Conservation (phyloP, 257 asterid genomes). For the Plectranthus barbatus region DNA sequence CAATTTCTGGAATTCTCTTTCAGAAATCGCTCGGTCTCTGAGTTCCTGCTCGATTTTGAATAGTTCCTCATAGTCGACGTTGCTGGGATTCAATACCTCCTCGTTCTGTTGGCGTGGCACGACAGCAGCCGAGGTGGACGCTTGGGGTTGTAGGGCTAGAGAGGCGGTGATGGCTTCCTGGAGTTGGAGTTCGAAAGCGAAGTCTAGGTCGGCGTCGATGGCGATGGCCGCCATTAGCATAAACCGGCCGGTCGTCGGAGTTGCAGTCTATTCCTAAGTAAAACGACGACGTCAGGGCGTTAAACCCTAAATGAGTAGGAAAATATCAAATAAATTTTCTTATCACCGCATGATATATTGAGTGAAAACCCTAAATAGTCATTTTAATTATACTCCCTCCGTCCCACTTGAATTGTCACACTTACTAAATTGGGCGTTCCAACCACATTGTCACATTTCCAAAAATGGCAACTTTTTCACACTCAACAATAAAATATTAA, state of each 20-base stretch:
- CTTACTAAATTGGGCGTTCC: too few relatives aligned
- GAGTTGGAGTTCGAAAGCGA: conserved; percentile 66
- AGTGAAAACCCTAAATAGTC: too few relatives aligned
- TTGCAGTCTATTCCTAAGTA: conserved; percentile 1
- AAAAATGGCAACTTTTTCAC: too few relatives aligned
- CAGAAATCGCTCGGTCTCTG: conserved; percentile 33
- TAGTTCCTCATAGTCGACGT: conserved; percentile 34
- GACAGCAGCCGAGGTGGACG: conserved; percentile 21
- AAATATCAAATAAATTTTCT: too few relatives aligned
- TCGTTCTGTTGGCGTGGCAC: not conserved
- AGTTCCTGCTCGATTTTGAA: conserved; percentile 38
- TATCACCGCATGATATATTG: too few relatives aligned
- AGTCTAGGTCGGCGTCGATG: conserved; percentile 50
- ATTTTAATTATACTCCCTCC: too few relatives aligned
- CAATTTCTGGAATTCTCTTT: conserved; percentile 30
- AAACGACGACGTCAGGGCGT: conserved; percentile 7
- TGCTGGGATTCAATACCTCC: conserved; percentile 14
- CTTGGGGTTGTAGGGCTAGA: conserved; percentile 23
- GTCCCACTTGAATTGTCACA: too few relatives aligned
- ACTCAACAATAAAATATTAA: too few relatives aligned
- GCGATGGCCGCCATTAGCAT: conserved; percentile 42
- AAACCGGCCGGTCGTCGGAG: conserved; percentile 39
- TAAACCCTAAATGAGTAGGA: too few relatives aligned
- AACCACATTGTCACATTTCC: too few relatives aligned
- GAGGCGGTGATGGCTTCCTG: conserved; percentile 62